phyloP scores from a whole-genome alignment of 371 early-diverging fungal genomes.

The Coemansia sp. region DNA sequence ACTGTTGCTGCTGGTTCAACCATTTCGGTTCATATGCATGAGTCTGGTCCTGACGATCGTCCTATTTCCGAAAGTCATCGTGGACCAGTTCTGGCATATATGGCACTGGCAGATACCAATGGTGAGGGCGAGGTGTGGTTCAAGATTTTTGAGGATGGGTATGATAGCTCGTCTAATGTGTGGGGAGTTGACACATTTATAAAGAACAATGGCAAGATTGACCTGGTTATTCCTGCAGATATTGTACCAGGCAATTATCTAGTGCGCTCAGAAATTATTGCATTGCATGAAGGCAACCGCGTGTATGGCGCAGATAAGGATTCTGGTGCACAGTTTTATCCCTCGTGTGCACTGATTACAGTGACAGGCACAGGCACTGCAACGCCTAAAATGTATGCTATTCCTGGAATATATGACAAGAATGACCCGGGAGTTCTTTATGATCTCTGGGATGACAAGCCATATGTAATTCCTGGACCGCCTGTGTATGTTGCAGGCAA shows the following conservation, averaged over 20 bases:
- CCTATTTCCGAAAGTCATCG: conserved; percentile 11
- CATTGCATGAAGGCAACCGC: conserved; percentile 22
- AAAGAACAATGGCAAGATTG: conserved; percentile 11
- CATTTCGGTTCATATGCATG: conserved; percentile 20
- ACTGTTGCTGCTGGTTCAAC: conserved; percentile 22
- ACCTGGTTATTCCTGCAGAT: conserved; percentile 20
- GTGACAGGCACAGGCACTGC: conserved; percentile 13
- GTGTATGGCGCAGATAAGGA: background rate
- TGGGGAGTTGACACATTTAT: conserved; percentile 29
- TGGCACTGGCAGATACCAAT: conserved; percentile 21
- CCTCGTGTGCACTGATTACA: conserved; percentile 17
- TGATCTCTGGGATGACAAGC: conserved; percentile 3
- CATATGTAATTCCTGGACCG: conserved; percentile 28
- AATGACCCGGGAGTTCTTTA: conserved; percentile 13
- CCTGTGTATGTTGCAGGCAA: conserved; percentile 1
- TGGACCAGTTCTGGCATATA: conserved; percentile 28
- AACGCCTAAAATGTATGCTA: conserved; percentile 4
- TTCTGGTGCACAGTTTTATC: conserved; percentile 21
- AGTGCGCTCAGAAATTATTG: conserved; percentile 35
- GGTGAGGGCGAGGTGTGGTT: conserved; percentile 35
- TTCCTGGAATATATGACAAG: conserved; percentile 21
- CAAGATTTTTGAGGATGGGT: conserved; percentile 42
- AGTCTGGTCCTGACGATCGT: background rate
- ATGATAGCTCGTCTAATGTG: background rate
- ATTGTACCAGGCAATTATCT: conserved; percentile 22